Evolutionary conservation across 805 yeast species (phyloP).

Genomic region (Saccharomycopsis babjevae): DNA sequence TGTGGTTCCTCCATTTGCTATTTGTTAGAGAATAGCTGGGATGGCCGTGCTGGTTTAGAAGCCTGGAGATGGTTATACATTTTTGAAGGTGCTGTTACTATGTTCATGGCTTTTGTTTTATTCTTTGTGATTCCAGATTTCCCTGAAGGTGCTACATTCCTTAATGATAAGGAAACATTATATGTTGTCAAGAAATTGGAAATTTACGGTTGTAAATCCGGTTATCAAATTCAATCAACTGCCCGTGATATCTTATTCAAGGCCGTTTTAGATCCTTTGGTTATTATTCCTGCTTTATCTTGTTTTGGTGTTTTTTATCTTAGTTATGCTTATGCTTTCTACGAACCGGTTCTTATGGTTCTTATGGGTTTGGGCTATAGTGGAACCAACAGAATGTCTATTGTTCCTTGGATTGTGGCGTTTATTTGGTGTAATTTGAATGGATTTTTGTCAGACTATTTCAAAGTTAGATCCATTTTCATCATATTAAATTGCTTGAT

Average conservation of each 20-base stretch:
- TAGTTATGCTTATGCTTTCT: conserved; percentile 69
- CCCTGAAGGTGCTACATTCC: conserved; percentile 34
- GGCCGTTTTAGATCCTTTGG: conserved; percentile 48
- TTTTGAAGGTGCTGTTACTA: conserved; percentile 34
- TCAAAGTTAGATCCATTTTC: conserved; percentile 27
- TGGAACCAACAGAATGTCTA: conserved; percentile 53
- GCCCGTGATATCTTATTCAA: conserved; percentile 31
- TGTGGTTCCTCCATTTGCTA: conserved; percentile 67
- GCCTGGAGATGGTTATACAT: conserved; percentile 46
- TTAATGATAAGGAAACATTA: conserved; percentile 34
- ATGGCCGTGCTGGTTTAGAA: conserved; percentile 29
- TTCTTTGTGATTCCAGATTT: conserved; percentile 39
- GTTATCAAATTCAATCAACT: conserved; percentile 38
- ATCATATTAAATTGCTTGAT: conserved; percentile 22
- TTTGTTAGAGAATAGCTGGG: conserved; percentile 36
- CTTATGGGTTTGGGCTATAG: conserved; percentile 51
- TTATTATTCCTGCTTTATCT: conserved; percentile 46
- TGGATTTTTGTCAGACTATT: conserved; percentile 43
- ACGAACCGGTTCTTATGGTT: conserved; percentile 56
- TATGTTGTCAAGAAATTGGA: conserved; percentile 19
- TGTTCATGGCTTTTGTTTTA: conserved; percentile 25
- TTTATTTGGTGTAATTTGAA: conserved; percentile 43
- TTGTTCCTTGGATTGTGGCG: conserved; percentile 62
- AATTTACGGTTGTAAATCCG: conserved; percentile 27
- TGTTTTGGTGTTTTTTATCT: conserved; percentile 61